Evolutionary conservation across 2,329 filamentous ascomycete species (phyloP), one percentile per base, ranked within the genome.

Genomic region (Ophiostoma quercus): DNA sequence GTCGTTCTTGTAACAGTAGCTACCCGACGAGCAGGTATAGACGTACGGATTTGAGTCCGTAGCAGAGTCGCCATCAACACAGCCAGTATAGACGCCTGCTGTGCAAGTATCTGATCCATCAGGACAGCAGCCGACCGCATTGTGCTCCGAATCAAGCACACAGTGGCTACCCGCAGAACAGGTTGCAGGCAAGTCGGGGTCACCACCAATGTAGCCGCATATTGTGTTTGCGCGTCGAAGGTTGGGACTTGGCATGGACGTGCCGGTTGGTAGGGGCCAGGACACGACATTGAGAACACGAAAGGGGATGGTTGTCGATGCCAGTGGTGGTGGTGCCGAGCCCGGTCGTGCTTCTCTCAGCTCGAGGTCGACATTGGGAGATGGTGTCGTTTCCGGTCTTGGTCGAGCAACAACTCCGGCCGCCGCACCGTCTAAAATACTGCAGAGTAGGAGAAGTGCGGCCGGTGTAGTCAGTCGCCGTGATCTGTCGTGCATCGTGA

Each of bases 131-230:
- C 76, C 75, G 11, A 77, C 74, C 4, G 73, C 75, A 29, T 74
- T 73, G 63, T 76, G 72, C 69, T 75, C 74, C 2, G 72, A 72
- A 39, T 87, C 85, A 62, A 85, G 77, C 32, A 85, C 86, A 75
- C 86, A 88, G 76, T 88, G 84, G 51, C 85, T 87, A 43, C 85
- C 86, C 0, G 82, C 80, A 37, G 80, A 82, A 75, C 86, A 88
- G 51, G 85, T 88, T 54, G 85, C 86, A 2, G 85, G 84, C 39
- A 87, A 77, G 32, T 77, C 77, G 0, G 81, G 76, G 72, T 87
- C 76, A 29, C 84, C 85, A 71, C 82, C 83, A 74, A 88, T 80
- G 76, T 82, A 88, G 60, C 86, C 86, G 74, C 86, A 88, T 70
- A 88, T 75, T 19, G 85, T 87, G 76, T 86, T 85, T 34, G 76